A percentile compares a stretch with the other conserved stretches of the same genome.
phyloP scores from a whole-genome alignment of 768 basidiomycete genomes.

The Tubosaeta sp. region DNA sequence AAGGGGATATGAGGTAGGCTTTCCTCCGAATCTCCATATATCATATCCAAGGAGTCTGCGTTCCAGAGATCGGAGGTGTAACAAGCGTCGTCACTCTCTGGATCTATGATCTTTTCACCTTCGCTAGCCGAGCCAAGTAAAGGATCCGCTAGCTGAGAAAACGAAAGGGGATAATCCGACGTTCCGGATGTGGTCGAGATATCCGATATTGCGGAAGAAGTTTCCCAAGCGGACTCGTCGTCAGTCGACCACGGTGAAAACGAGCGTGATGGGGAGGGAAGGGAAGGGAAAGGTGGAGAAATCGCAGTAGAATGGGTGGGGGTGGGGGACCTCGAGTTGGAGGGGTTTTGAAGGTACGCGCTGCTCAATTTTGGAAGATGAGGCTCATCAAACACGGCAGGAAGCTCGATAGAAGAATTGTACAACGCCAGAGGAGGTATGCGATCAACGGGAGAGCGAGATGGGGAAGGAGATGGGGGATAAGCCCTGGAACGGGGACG shows the following conservation, averaged over 20 bases:
- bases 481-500: slow-evolving; percentile 44
- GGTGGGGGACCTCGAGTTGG: slow-evolving; percentile 37
- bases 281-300: slow-evolving; percentile 12
- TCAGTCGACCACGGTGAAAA: slow-evolving; percentile 71
- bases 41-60: slow-evolving; percentile 36
- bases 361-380: background rate
- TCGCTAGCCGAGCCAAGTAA: slow-evolving; percentile 16
- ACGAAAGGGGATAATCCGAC: slow-evolving; percentile 27
- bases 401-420: slow-evolving; percentile 8
- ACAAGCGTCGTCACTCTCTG: slow-evolving; percentile 14
- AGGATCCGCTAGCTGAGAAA: slow-evolving; percentile 24
- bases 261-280: slow-evolving; percentile 17
- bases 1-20: slow-evolving; percentile 85
- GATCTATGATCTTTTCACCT: slow-evolving; percentile 13
- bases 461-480: slow-evolving; percentile 52
- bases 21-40: slow-evolving; percentile 48
- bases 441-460: slow-evolving; percentile 38
- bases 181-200: slow-evolving; percentile 53
- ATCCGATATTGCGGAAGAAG: slow-evolving; percentile 59
- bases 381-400: background rate
- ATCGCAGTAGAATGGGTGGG: slow-evolving; percentile 28
- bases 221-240: slow-evolving; percentile 75
- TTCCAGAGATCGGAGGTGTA: slow-evolving; percentile 19
- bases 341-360: slow-evolving; percentile 5
- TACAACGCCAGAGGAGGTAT: slow-evolving; percentile 30